A percentile compares a stretch with the other conserved stretches of the same genome.
These are phyloP conservation scores for Dalbergia cultrata DNA, from an alignment of 306 rosid genomes.

Conservation along the genomic window DNA sequence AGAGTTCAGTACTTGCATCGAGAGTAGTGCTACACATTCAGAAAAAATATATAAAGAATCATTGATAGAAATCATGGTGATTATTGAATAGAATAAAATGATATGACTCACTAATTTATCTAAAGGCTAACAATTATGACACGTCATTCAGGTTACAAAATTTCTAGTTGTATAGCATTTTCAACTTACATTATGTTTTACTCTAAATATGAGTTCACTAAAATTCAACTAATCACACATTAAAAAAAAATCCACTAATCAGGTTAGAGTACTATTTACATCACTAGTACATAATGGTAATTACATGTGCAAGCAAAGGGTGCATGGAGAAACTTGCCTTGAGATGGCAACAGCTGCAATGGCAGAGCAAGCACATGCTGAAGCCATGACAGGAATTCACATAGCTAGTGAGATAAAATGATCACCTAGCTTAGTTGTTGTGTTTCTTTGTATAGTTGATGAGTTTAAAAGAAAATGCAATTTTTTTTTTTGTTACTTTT, in stretches of 20 bases:
- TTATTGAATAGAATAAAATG: too few relatives aligned
- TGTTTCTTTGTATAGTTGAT: slow-evolving; percentile 3
- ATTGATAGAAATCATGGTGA: too few relatives aligned
- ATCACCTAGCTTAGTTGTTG: neutral
- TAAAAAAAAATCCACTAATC: too few relatives aligned
- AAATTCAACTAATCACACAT: neutral
- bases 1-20: neutral
- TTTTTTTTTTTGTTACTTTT: neutral
- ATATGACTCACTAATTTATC: too few relatives aligned
- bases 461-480: neutral
- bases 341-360: slow-evolving; percentile 42
- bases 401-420: neutral
- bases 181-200: neutral
- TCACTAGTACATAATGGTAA: neutral
- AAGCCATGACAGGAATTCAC: slow-evolving; percentile 41
- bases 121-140: too few relatives aligned
- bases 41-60: too few relatives aligned
- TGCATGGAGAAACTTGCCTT: slow-evolving; percentile 31
- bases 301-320: neutral
- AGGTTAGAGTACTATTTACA: neutral
- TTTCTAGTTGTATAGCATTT: too few relatives aligned
- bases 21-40: too few relatives aligned
- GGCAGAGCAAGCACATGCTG: slow-evolving; percentile 42
- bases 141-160: too few relatives aligned
- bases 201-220: neutral